These are phyloP conservation scores for Lippia alba DNA, from an alignment of 305 asterid genomes.

Conservation along the genomic window DNA sequence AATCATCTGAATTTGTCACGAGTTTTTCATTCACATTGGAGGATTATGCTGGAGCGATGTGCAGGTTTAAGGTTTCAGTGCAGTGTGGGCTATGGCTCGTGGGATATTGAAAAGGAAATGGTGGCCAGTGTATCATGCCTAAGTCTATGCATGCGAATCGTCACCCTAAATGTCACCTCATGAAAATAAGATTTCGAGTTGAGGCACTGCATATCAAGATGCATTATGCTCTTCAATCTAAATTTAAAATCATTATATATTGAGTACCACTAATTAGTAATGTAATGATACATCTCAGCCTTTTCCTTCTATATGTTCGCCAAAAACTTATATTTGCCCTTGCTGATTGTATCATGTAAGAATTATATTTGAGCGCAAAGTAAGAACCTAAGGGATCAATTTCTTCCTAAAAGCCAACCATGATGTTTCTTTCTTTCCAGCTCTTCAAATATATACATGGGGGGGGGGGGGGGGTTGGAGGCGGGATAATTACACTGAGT, in stretches of 20 bases:
- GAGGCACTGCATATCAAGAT: slow-evolving; percentile 5
- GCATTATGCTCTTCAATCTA: slow-evolving; percentile 1
- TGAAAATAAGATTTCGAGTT: background rate
- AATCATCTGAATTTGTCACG: slow-evolving; percentile 7
- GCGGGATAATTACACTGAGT: too few relatives aligned
- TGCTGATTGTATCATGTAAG: too few relatives aligned
- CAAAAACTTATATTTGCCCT: background rate
- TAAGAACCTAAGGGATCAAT: slow-evolving; percentile 10
- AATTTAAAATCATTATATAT: background rate
- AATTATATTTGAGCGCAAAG: too few relatives aligned
- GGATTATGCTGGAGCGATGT: slow-evolving; percentile 15
- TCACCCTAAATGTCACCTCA: slow-evolving; percentile 9
- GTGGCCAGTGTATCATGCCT: slow-evolving; percentile 5
- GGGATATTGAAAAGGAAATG: background rate
- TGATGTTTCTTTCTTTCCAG: background rate
- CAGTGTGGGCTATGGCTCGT: background rate
- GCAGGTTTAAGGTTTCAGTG: background rate
- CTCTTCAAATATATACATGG: background rate
- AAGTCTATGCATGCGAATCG: background rate
- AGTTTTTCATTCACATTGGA: slow-evolving; percentile 11
- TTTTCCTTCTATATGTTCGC: background rate
- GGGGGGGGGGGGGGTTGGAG: too few relatives aligned
- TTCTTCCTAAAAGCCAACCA: slow-evolving; percentile 7
- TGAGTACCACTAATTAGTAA: background rate
- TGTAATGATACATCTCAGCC: slow-evolving; percentile 5